Conservation (phyloP, 2,329 filamentous ascomycete genomes). For the Fusarium chaquense region DNA sequence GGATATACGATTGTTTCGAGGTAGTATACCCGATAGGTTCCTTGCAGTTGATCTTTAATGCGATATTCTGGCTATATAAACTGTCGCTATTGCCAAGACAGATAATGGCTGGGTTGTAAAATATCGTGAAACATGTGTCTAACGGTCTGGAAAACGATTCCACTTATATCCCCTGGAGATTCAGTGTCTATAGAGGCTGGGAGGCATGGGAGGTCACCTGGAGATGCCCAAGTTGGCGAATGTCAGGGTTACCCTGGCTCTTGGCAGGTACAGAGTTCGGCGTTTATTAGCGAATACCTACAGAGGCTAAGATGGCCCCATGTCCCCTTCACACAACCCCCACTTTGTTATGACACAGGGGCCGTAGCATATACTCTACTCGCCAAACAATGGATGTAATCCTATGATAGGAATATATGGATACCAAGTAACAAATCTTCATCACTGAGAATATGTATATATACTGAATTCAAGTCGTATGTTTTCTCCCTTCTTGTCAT, state of each 20-base stretch:
- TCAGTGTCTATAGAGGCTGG: not conserved
- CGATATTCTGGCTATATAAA: slow-evolving; percentile 1
- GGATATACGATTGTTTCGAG: slow-evolving; percentile 25
- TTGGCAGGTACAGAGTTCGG: not conserved
- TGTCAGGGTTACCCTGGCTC: not conserved
- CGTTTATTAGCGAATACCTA: not conserved
- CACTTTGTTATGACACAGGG: slow-evolving; percentile 41
- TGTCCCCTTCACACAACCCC: slow-evolving; percentile 34
- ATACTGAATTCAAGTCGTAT: slow-evolving; percentile 22
- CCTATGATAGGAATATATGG: not conserved
- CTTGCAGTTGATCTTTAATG: slow-evolving; percentile 18
- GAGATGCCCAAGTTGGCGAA: not conserved
- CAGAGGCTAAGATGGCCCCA: not conserved
- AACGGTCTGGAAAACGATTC: slow-evolving; percentile 13
- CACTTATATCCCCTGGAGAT: not conserved
- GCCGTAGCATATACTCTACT: slow-evolving; percentile 35
- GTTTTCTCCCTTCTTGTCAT: slow-evolving; percentile 6
- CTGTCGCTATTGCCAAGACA: slow-evolving; percentile 7
- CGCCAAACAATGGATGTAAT: not conserved
- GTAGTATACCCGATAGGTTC: slow-evolving; percentile 7
- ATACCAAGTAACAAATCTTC: not conserved
- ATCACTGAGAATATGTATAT: slow-evolving; percentile 22
- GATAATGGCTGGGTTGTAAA: not conserved
- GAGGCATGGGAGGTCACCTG: not conserved
- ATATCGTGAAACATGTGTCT: slow-evolving; percentile 36